Evolutionary conservation across 768 basidiomycete species (phyloP).

Genomic region (Pleurotus djamor): DNA sequence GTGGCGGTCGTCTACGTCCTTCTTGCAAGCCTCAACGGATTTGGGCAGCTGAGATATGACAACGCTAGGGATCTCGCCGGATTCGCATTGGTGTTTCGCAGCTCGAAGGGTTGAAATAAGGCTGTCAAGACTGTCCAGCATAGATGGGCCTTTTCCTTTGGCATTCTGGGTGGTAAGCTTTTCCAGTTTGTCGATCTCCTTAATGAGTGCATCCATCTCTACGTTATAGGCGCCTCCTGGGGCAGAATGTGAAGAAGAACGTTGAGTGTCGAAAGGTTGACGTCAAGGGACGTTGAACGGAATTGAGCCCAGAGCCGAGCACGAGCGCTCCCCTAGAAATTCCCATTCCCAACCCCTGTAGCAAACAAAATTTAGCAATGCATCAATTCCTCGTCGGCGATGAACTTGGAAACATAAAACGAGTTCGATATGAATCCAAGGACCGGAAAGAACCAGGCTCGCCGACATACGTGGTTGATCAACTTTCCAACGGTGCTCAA

Average conservation of each 20-base stretch:
- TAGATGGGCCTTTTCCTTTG: conserved; percentile 53
- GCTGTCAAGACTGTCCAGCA: conserved; percentile 60
- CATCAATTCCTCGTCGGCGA: conserved; percentile 74
- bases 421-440: conserved; percentile 39
- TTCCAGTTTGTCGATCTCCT: conserved; percentile 80
- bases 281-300: no score
- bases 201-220: conserved; percentile 70
- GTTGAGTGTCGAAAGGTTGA: no score
- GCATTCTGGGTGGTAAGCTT: conserved; percentile 44
- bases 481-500: conserved; percentile 23
- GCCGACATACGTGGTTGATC: conserved; percentile 15
- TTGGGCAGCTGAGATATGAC: conserved; percentile 49
- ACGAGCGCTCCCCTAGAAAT: no score
- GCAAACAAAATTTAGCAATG: conserved; percentile 34
- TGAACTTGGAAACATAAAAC: conserved; percentile 75
- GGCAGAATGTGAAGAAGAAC: background rate
- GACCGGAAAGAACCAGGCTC: conserved; percentile 8
- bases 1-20: conserved; percentile 82
- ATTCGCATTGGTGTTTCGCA: conserved; percentile 50
- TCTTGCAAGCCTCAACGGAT: conserved; percentile 70
- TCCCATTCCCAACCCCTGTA: background rate
- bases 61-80: conserved; percentile 45
- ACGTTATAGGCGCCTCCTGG: background rate
- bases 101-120: conserved; percentile 57
- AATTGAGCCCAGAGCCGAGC: no score